These are phyloP conservation scores for Pneumocystis murina DNA, from an alignment of 1,139 yeast species.

Conservation along the genomic window DNA sequence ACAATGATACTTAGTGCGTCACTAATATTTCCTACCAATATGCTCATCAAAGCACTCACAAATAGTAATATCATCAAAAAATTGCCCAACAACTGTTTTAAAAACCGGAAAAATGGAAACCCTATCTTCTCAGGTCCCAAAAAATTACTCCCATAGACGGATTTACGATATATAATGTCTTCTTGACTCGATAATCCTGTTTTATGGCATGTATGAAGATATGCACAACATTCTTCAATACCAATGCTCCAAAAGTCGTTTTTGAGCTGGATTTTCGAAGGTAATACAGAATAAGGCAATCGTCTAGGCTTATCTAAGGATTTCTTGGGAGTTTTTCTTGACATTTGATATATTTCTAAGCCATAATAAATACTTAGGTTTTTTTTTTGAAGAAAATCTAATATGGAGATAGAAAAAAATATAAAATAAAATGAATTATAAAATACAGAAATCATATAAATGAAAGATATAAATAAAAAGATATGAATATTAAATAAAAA, in stretches of 20 bases:
- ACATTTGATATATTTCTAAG: neutral
- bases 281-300: neutral
- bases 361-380: neutral
- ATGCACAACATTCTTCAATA: neutral
- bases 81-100: conserved; percentile 70
- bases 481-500: neutral
- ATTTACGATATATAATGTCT: conserved; percentile 34
- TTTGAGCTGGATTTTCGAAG: neutral
- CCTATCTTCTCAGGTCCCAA: conserved; percentile 64
- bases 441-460: neutral
- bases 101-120: conserved; percentile 48
- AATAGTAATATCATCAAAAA: conserved; percentile 74
- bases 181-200: neutral
- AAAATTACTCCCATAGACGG: conserved; percentile 66
- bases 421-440: neutral
- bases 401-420: neutral
- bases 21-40: conserved; percentile 82
- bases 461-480: neutral
- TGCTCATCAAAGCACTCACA: conserved; percentile 73
- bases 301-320: neutral
- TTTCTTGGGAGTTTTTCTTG: neutral
- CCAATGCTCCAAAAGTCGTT: neutral
- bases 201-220: neutral
- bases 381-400: neutral
- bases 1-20: conserved; percentile 52